phyloP scores from a whole-genome alignment of 441 rosid genomes.

The Bruguiera hainesii region DNA sequence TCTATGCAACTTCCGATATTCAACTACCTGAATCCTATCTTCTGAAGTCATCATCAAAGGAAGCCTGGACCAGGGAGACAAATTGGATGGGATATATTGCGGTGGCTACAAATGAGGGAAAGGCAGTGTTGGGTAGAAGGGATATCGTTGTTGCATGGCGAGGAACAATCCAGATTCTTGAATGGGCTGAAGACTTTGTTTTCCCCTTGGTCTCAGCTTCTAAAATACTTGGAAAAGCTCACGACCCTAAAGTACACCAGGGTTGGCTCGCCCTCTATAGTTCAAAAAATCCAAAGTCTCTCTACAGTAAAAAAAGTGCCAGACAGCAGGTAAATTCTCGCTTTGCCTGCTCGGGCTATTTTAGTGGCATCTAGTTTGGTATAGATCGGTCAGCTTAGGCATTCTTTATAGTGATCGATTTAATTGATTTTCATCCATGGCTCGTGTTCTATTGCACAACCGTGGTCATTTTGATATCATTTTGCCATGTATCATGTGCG shows the following conservation, averaged over 20 bases:
- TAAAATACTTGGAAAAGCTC: conserved; percentile 21
- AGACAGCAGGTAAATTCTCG: conserved; percentile 43
- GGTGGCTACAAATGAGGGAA: conserved; percentile 49
- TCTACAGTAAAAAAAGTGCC: conserved; percentile 40
- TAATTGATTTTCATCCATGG: too few relatives aligned
- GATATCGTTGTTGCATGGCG: conserved; percentile 57
- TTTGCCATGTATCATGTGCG: too few relatives aligned
- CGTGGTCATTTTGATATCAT: too few relatives aligned
- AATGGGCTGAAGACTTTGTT: conserved; percentile 47
- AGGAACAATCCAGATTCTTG: conserved; percentile 42
- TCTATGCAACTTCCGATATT: conserved; percentile 54
- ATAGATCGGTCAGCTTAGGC: background rate
- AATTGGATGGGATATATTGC: conserved; percentile 75
- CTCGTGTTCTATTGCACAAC: too few relatives aligned
- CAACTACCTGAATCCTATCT: conserved; percentile 36
- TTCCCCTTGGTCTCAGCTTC: conserved; percentile 34
- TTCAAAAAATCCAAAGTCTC: conserved; percentile 35
- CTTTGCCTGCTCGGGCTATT: background rate
- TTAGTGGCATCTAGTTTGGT: background rate
- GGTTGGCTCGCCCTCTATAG: conserved; percentile 51
- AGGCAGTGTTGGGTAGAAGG: conserved; percentile 48
- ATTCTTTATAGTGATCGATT: background rate
- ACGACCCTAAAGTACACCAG: conserved; percentile 28
- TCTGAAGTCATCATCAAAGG: conserved; percentile 35
- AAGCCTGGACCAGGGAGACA: conserved; percentile 43